phyloP scores from a whole-genome alignment of 1,284 basidiomycete species.

The Coniferiporia weirii region DNA sequence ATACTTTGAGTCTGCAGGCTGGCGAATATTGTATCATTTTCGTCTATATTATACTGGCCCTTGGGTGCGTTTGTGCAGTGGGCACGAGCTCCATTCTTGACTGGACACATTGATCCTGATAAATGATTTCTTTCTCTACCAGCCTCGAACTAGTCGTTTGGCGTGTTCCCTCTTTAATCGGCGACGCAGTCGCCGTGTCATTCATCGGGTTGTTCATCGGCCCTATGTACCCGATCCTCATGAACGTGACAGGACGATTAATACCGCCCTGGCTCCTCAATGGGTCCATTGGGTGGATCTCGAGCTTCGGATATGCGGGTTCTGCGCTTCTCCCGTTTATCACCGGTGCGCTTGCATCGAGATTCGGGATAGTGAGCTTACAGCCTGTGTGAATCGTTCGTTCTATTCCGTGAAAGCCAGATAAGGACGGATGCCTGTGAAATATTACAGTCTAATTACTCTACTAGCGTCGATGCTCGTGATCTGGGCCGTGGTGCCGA shows the following conservation, averaged over 20 bases:
- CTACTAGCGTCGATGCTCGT: constrained; percentile 41
- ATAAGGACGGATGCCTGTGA: not conserved
- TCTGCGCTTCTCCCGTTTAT: constrained; percentile 53
- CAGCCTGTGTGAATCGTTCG: constrained; percentile 48
- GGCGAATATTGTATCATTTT: constrained; percentile 40
- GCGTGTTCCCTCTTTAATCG: constrained; percentile 51
- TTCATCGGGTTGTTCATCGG: constrained; percentile 49
- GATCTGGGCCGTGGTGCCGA: constrained; percentile 41
- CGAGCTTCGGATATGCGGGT: constrained; percentile 21
- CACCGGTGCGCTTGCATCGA: constrained; percentile 49
- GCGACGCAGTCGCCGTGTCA: constrained; percentile 46
- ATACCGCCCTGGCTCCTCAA: constrained; percentile 49
- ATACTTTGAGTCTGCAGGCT: constrained; percentile 25
- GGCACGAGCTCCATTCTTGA: not conserved
- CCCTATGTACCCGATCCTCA: constrained; percentile 51
- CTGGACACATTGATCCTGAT: not conserved
- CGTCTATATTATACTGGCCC: constrained; percentile 34
- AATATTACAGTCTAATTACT: constrained; percentile 34
- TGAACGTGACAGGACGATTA: constrained; percentile 43
- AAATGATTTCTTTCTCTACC: not conserved
- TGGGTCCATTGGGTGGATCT: constrained; percentile 51
- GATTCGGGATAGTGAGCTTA: constrained; percentile 43
- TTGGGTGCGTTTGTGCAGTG: constrained; percentile 25
- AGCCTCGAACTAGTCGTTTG: constrained; percentile 54
- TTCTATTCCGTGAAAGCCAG: not conserved